Evolutionary conservation across 257 asterid species (phyloP), one percentile per base, ranked within the genome.

Genomic region (Solanum acaule): DNA sequence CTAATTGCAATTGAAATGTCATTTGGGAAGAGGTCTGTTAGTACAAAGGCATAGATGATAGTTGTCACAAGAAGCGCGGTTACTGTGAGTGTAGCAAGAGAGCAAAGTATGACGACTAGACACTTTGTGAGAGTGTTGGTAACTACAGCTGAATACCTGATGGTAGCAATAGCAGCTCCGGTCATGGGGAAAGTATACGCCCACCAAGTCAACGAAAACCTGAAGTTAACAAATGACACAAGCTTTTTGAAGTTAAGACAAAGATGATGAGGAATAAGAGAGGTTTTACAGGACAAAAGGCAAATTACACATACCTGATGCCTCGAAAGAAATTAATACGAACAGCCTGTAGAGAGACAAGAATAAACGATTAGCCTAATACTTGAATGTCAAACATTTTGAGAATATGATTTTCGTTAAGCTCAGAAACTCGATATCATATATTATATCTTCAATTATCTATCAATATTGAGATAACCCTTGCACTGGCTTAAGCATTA

Each of bases 181-280:
- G 99, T 94, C 99, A 95, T 95, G 3, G 99, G 98, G 83, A 96
- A 95, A 6, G 99, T 96, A 91, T 96, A 96, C 4, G 98, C 99
- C 99, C 99, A 96, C 98, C 99, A 96, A 16, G 98, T 95, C 88
- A 95, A 46, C 10, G 99, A 95, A 87, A 96, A 96, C 65, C 94
- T 94, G 42, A 5, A 79, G 85, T 44, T 44, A 42, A 79, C 85
- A 42, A 79, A 79, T 2, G 67, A 25, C 15, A 27, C 1, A 25
- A 27, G 27, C 65, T 8, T 15, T 27, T 27, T 27, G 25, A 44
- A 6, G 3, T 1, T 27, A 0, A 42, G 67, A 59, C 14, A 79
- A 27, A 8, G 65, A 46, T 8, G 85, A 2, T 15, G 40, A 79
- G 85, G 38, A 44, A 15, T 25, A 27, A 25, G n/a, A 78, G 5